Evolutionary conservation across 2,329 filamentous ascomycete genomes (phyloP).

Genomic region (Beauveria sp.): DNA sequence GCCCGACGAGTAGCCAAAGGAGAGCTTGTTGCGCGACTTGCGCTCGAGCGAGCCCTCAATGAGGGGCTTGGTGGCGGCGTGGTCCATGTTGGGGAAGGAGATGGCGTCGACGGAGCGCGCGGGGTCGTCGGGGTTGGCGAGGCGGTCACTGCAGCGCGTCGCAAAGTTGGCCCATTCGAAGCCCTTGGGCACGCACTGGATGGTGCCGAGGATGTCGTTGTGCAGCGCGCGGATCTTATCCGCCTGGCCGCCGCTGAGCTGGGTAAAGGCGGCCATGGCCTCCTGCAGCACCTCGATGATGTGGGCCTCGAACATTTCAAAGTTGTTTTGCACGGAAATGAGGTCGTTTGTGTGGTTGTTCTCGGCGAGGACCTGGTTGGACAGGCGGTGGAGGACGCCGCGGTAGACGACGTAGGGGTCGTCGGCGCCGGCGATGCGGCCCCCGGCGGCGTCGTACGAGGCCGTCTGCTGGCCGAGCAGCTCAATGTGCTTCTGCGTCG

Average conservation of each 20-base stretch:
- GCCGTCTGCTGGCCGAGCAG: conserved; percentile 81
- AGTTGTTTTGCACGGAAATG: conserved; percentile 83
- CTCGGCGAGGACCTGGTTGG: conserved; percentile 88
- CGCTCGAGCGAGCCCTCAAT: conserved; percentile 86
- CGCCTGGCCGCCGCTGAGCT: conserved; percentile 69
- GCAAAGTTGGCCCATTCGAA: conserved; percentile 91
- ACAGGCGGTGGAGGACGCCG: conserved; percentile 72
- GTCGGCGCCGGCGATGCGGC: conserved; percentile 60
- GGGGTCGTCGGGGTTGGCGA: conserved; percentile 71
- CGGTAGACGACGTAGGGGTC: conserved; percentile 87
- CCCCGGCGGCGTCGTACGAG: conserved; percentile 66
- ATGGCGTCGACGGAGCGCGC: conserved; percentile 68
- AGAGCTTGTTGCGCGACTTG: conserved; percentile 79
- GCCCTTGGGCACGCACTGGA: conserved; percentile 71
- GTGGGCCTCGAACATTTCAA: conserved; percentile 80
- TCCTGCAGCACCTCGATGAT: conserved; percentile 75
- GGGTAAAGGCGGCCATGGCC: conserved; percentile 74
- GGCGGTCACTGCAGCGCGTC: conserved; percentile 58
- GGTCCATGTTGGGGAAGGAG: conserved; percentile 81
- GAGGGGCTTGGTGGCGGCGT: conserved; percentile 68
- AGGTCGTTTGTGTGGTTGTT: conserved; percentile 94
- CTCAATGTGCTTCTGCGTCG: conserved; percentile 93
- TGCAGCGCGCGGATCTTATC: conserved; percentile 78
- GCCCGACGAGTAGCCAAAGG: conserved; percentile 65
- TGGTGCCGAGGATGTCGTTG: conserved; percentile 68